A percentile compares a stretch with the other conserved stretches of the same genome.
phyloP scores from a whole-genome alignment of 2,329 filamentous ascomycete genomes.

The Ceratocystiopsis minuta region DNA sequence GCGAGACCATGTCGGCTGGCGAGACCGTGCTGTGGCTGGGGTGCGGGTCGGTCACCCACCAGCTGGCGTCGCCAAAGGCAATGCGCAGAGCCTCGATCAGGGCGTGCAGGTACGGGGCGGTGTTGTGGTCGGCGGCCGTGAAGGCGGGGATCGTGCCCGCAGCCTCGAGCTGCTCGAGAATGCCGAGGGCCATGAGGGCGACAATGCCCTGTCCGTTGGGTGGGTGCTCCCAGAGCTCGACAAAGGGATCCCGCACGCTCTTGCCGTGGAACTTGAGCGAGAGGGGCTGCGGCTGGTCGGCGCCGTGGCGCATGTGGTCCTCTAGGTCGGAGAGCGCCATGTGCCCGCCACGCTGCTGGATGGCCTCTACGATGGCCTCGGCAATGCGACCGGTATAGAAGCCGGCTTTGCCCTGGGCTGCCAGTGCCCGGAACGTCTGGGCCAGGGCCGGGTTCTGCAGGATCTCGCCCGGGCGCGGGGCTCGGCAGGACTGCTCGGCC shows the following conservation, averaged over 20 bases:
- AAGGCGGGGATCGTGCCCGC: conserved; percentile 58
- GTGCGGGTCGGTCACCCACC: conserved; percentile 89
- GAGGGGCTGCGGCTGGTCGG: conserved; percentile 69
- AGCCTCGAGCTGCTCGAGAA: conserved; percentile 70
- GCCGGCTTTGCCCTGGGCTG: conserved; percentile 65
- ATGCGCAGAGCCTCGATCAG: conserved; percentile 78
- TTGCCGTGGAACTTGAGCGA: conserved; percentile 55
- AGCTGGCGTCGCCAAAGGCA: conserved; percentile 73
- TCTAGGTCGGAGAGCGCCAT: conserved; percentile 65
- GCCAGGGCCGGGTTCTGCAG: conserved; percentile 74
- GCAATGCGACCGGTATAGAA: conserved; percentile 82
- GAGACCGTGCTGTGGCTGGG: conserved; percentile 52
- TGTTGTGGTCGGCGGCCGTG: conserved; percentile 56
- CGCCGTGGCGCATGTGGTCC: conserved; percentile 48
- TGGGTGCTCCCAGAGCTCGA: conserved; percentile 91
- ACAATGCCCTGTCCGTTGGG: conserved; percentile 95
- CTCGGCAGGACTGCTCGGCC: conserved; percentile 48
- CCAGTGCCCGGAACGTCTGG: conserved; percentile 63
- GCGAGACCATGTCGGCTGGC: conserved; percentile 47
- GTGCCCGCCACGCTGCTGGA: conserved; percentile 57
- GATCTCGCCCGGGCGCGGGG: conserved; percentile 66
- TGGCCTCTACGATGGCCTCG: conserved; percentile 61
- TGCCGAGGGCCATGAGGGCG: conserved; percentile 83
- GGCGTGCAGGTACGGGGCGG: conserved; percentile 62
- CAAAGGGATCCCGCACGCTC: conserved; percentile 10